These are phyloP conservation scores for Nigrospora sphaerica DNA, from an alignment of 2,329 filamentous ascomycete species.

Conservation along the genomic window DNA sequence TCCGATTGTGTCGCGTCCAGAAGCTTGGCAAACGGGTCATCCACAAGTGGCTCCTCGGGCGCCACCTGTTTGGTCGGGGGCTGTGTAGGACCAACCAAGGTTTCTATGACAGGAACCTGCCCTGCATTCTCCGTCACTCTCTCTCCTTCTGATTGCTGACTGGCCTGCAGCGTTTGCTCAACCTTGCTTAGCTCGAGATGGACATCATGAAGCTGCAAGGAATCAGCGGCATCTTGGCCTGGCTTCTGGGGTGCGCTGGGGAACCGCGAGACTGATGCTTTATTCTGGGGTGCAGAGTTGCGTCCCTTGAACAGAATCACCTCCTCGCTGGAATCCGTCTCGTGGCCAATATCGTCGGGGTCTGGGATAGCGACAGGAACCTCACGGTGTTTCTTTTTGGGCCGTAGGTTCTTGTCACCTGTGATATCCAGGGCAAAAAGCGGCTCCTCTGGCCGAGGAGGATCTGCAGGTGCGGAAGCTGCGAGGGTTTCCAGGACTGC, in stretches of 20 bases:
- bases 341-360: slow-evolving; percentile 12
- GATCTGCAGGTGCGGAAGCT: background rate
- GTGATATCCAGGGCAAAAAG: slow-evolving; percentile 5
- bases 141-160: background rate
- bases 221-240: background rate
- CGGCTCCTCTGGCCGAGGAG: background rate
- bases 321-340: slow-evolving; percentile 63
- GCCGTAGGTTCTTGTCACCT: slow-evolving; percentile 17
- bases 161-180: slow-evolving; percentile 9
- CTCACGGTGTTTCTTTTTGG: background rate
- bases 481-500: too few species aligned
- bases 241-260: background rate
- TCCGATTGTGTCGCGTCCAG: slow-evolving; percentile 10
- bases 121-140: background rate
- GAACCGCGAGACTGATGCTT: slow-evolving; percentile 7
- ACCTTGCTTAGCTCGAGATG: slow-evolving; percentile 24
- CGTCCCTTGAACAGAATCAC: slow-evolving; percentile 61
- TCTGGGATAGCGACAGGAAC: slow-evolving; percentile 7
- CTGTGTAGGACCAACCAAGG: background rate
- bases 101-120: background rate
- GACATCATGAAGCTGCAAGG: slow-evolving; percentile 16
- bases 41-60: background rate
- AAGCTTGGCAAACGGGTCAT: background rate
- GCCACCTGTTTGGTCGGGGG: background rate
- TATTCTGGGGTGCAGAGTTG: slow-evolving; percentile 15